Evolutionary conservation across 768 basidiomycete genomes (phyloP).

Genomic region (Leccinum subgranulosum): DNA sequence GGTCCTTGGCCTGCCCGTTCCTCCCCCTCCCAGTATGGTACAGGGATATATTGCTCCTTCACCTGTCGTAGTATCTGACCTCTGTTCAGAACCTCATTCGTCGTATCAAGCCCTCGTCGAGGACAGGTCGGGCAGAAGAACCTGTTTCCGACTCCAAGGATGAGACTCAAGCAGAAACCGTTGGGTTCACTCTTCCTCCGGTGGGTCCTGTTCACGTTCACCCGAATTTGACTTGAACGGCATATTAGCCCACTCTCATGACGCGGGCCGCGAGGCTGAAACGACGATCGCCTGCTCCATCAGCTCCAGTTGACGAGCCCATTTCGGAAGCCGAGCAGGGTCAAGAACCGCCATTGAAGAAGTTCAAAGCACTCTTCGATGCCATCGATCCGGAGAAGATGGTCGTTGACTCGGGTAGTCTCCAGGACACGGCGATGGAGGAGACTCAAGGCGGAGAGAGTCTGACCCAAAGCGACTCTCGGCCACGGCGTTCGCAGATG

Average conservation of each 20-base stretch:
- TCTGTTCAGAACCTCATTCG: constrained; percentile 23
- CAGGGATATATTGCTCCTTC: background rate
- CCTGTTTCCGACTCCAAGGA: constrained; percentile 6
- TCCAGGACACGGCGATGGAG: constrained; percentile 8
- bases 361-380: constrained; percentile 70
- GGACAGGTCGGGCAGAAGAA: constrained; percentile 4
- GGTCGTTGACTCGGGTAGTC: constrained; percentile 21
- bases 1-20: constrained; percentile 16
- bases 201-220: constrained; percentile 11
- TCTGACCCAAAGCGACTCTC: constrained; percentile 26
- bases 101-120: constrained; percentile 18
- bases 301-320: constrained; percentile 17
- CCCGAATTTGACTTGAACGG: background rate
- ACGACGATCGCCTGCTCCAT: constrained; percentile 45
- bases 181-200: constrained; percentile 23
- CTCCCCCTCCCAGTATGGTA: constrained; percentile 27
- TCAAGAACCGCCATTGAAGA: constrained; percentile 60
- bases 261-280: constrained; percentile 46
- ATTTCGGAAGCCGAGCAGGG: constrained; percentile 13
- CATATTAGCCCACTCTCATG: constrained; percentile 38
- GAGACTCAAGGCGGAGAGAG: constrained; percentile 20
- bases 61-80: background rate
- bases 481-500: constrained; percentile 6
- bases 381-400: constrained; percentile 52
- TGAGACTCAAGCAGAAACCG: constrained; percentile 6